Evolutionary conservation across 768 basidiomycete genomes (phyloP).

Genomic region (Serendipita vermifera): DNA sequence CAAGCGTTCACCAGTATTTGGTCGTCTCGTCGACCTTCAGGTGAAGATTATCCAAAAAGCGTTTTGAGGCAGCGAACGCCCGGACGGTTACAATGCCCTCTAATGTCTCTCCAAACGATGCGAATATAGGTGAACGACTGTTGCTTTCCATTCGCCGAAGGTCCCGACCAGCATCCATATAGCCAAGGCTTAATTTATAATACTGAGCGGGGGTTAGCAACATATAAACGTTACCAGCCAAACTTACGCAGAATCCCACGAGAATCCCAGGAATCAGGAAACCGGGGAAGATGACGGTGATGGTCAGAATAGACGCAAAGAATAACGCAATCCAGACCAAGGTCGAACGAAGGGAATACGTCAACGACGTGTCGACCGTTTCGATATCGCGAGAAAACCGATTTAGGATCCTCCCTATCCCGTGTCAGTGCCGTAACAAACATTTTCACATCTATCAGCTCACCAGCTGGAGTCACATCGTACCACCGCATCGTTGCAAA

Average conservation of each 20-base stretch:
- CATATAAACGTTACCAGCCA: no score
- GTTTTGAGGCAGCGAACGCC: slow-evolving; percentile 70
- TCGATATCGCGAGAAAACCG: slow-evolving; percentile 24
- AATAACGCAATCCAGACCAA: slow-evolving; percentile 16
- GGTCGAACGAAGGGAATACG: slow-evolving; percentile 8
- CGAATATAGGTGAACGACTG: slow-evolving; percentile 70
- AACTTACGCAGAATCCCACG: slow-evolving; percentile 42
- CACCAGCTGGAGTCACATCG: slow-evolving; percentile 18
- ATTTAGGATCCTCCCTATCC: slow-evolving; percentile 18
- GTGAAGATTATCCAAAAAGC: slow-evolving; percentile 66
- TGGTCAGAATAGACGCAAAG: slow-evolving; percentile 28
- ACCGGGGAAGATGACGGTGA: slow-evolving; percentile 52
- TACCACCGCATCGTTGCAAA: slow-evolving; percentile 18
- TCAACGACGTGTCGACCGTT: slow-evolving; percentile 10
- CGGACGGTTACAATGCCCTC: slow-evolving; percentile 72
- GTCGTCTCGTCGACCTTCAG: slow-evolving; percentile 64
- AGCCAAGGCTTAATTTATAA: slow-evolving; percentile 12
- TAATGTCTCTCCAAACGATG: slow-evolving; percentile 42
- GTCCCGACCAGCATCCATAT: slow-evolving; percentile 61
- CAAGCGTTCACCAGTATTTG: slow-evolving; percentile 25
- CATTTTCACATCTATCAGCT: neutral
- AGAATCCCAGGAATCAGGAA: slow-evolving; percentile 71
- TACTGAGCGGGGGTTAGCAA: neutral
- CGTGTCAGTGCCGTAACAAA: neutral
- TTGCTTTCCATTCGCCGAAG: slow-evolving; percentile 89